A percentile compares a stretch with the other conserved stretches of the same genome.
Conservation (phyloP, 352 stramenopile species). For the Thraustochytrium striatum region DNA sequence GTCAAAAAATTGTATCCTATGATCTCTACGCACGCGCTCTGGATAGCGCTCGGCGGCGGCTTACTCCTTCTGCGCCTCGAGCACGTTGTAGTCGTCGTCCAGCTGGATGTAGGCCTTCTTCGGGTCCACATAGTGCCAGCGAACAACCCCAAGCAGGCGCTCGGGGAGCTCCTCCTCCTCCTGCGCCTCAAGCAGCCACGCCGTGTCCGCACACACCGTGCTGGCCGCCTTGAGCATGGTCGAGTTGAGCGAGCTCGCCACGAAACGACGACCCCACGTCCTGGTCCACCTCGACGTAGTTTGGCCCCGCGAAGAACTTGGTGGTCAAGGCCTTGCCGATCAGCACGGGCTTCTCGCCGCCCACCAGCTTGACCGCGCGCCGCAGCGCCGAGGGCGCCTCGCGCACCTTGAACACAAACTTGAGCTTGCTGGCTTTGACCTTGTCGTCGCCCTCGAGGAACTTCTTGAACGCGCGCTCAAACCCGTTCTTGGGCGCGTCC, state of each 20-base stretch:
- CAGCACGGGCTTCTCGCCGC: constrained; percentile 29
- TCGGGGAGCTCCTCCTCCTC: constrained; percentile 34
- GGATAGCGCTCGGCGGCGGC: too few species aligned
- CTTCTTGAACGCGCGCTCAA: constrained; percentile 26
- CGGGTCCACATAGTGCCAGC: constrained; percentile 33
- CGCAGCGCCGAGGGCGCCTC: constrained; percentile 19
- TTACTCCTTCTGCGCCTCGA: not conserved
- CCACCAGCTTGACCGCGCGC: constrained; percentile 33
- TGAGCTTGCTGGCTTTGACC: not conserved
- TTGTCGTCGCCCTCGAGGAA: constrained; percentile 16
- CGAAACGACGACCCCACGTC: constrained; percentile 35
- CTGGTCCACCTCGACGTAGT: constrained; percentile 45
- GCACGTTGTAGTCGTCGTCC: constrained; percentile 46
- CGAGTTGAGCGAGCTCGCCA: constrained; percentile 39
- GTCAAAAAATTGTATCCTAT: too few species aligned
- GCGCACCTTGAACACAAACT: constrained; percentile 35
- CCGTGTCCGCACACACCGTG: constrained; percentile 7
- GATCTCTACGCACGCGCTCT: too few species aligned
- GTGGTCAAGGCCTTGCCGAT: constrained; percentile 42
- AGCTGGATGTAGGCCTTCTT: constrained; percentile 17
- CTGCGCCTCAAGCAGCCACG: constrained; percentile 37
- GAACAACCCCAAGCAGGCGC: constrained; percentile 22
- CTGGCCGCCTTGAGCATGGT: constrained; percentile 31
- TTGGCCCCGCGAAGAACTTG: not conserved
- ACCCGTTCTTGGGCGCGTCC: not conserved